Evolutionary conservation across 1,139 yeast species (phyloP).

Genomic region (Sugiyamaella japonica): DNA sequence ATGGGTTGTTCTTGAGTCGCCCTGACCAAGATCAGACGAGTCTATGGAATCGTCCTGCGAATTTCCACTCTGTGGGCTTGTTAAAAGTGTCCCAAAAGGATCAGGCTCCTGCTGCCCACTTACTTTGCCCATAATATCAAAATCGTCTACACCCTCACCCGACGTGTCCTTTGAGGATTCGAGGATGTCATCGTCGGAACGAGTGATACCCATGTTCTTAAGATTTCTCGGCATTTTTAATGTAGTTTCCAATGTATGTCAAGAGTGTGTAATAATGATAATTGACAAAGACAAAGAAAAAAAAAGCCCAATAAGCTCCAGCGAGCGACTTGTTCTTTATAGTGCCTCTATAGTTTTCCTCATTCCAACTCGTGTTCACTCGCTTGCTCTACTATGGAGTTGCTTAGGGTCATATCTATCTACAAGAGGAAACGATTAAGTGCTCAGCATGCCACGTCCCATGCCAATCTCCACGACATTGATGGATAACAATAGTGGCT

Average conservation of each 20-base stretch:
- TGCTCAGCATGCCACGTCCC: neutral
- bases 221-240: conserved; percentile 15
- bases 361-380: neutral
- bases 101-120: neutral
- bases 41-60: conserved; percentile 2
- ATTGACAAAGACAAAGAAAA: no score
- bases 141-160: conserved; percentile 1
- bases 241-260: no score
- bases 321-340: neutral
- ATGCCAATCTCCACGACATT: neutral
- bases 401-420: neutral
- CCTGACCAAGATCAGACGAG: neutral
- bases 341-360: neutral
- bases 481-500: neutral
- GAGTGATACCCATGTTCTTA: conserved; percentile 10
- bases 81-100: neutral
- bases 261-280: no score
- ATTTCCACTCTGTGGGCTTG: neutral
- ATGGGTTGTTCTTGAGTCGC: neutral
- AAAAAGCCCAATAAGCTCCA: no score
- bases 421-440: neutral
- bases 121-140: conserved; percentile 14
- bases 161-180: conserved; percentile 7
- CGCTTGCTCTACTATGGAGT: neutral
- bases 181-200: conserved; percentile 2